A percentile compares a stretch with the other conserved stretches of the same genome.
Conservation (phyloP, 1,139 yeast genomes). For the Candida glucosophila region DNA sequence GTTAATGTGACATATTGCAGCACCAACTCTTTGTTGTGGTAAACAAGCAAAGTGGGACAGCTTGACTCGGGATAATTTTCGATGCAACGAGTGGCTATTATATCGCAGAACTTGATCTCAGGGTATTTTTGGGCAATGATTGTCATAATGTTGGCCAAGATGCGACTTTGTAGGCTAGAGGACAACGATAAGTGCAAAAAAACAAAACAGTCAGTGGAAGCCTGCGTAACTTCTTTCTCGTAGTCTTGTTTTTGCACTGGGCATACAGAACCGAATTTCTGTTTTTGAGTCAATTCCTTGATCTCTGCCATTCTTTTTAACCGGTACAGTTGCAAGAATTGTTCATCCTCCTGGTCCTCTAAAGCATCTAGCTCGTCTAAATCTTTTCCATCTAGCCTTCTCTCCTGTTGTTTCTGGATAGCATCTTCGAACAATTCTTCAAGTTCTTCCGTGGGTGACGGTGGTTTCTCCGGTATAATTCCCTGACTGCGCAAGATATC, state of each 20-base stretch:
- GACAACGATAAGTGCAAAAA: conserved; percentile 70
- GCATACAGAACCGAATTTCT: conserved; percentile 68
- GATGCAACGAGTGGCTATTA: conserved; percentile 80
- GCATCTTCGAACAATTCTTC: conserved; percentile 89
- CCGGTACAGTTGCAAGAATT: conserved; percentile 64
- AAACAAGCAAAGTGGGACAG: conserved; percentile 84
- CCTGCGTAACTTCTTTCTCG: conserved; percentile 74
- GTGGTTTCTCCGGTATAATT: conserved; percentile 84
- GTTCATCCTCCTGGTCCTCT: conserved; percentile 76
- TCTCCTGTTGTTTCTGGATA: conserved; percentile 62
- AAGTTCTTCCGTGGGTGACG: conserved; percentile 77
- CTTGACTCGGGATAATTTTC: conserved; percentile 85
- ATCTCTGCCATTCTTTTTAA: conserved; percentile 70
- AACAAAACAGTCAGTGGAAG: conserved; percentile 54
- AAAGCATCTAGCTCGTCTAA: conserved; percentile 74
- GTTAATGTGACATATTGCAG: conserved; percentile 75
- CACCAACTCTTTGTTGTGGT: conserved; percentile 64
- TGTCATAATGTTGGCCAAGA: conserved; percentile 48
- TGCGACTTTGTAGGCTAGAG: conserved; percentile 64
- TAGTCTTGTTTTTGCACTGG: conserved; percentile 85
- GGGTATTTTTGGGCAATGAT: conserved; percentile 49
- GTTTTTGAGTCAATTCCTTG: conserved; percentile 46
- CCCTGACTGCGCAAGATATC: conserved; percentile 88
- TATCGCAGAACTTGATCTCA: conserved; percentile 89
- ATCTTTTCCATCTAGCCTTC: conserved; percentile 65